A percentile compares a stretch with the other conserved stretches of the same genome.
Evolutionary conservation across 495 filamentous ascomycete genomes (phyloP).

Genomic region (Hyaloscypha bicolor): DNA sequence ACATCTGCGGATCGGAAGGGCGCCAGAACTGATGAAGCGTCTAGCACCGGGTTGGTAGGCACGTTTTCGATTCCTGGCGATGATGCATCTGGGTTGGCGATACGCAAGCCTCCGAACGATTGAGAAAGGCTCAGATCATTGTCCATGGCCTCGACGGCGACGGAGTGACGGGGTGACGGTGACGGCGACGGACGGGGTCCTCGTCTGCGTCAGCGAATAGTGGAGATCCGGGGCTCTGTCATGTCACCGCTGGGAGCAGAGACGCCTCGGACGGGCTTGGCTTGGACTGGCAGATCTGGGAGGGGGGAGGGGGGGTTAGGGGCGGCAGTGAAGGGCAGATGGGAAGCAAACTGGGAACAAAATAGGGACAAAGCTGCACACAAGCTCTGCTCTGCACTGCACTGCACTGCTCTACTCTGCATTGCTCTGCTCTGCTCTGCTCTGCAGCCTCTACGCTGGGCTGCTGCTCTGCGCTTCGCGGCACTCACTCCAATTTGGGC

Average conservation of each 20-base stretch:
- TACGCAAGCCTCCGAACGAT: slow-evolving; percentile 90
- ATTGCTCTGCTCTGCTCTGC: no score
- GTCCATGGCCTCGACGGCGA: slow-evolving; percentile 61
- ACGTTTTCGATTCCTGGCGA: slow-evolving; percentile 49
- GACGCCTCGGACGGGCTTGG: background rate
- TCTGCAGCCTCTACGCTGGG: no score
- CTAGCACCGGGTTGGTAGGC: slow-evolving; percentile 37
- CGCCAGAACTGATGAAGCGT: slow-evolving; percentile 30
- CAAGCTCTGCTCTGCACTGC: no score
- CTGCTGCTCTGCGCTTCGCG: no score
- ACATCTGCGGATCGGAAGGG: slow-evolving; percentile 29
- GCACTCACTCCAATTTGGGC: no score
- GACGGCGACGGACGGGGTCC: no score
- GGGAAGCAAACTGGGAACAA: no score
- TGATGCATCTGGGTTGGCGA: slow-evolving; percentile 93
- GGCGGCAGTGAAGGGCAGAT: no score
- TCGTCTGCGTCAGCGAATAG: slow-evolving; percentile 5
- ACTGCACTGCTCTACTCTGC: no score
- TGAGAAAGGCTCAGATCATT: slow-evolving; percentile 91
- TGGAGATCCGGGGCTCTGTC: background rate
- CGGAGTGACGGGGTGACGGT: background rate
- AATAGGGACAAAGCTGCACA: no score
- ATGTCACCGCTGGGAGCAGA: background rate
- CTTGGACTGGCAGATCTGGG: background rate
- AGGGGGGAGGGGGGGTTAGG: background rate